Conservation (phyloP, 441 rosid species). For the Gossypium davidsonii region DNA sequence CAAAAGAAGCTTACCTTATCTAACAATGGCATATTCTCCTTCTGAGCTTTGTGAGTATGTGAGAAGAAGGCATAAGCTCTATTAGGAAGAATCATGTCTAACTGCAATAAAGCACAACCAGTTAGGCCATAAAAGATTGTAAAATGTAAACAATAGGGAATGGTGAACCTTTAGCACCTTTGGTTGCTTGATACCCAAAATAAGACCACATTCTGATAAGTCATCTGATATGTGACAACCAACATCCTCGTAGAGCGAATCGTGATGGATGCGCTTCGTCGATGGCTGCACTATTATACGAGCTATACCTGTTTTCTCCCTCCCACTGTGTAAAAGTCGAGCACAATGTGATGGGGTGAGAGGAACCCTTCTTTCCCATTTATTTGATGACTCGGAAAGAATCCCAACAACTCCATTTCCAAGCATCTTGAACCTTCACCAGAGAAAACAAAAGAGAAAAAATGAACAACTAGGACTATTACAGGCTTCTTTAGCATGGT, state of each 20-base stretch:
- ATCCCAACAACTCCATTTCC: constrained; percentile 93
- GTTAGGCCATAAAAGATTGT: constrained; percentile 1
- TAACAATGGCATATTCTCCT: constrained; percentile 81
- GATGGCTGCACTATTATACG: constrained; percentile 67
- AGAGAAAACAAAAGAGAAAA: not conserved
- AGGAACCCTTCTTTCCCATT: constrained; percentile 91
- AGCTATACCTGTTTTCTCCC: constrained; percentile 53
- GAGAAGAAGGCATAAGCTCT: constrained; percentile 94
- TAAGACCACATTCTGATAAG: constrained; percentile 61
- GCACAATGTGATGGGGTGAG: constrained; percentile 87
- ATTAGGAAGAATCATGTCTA: constrained; percentile 75
- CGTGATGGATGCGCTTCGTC: constrained; percentile 61
- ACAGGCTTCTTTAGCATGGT: not conserved
- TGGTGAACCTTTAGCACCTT: constrained; percentile 33
- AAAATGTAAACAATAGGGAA: not conserved
- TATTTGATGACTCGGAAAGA: constrained; percentile 65
- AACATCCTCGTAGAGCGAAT: constrained; percentile 50
- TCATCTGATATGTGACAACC: constrained; percentile 64
- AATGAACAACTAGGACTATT: not conserved
- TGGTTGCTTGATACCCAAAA: constrained; percentile 75
- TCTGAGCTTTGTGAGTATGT: constrained; percentile 90
- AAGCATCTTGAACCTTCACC: constrained; percentile 32
- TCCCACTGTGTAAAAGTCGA: constrained; percentile 66
- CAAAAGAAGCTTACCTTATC: constrained; percentile 48
- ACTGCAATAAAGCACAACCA: constrained; percentile 33